Evolutionary conservation across 352 stramenopile genomes (phyloP).

Genomic region (Aphanomyces invadans): DNA sequence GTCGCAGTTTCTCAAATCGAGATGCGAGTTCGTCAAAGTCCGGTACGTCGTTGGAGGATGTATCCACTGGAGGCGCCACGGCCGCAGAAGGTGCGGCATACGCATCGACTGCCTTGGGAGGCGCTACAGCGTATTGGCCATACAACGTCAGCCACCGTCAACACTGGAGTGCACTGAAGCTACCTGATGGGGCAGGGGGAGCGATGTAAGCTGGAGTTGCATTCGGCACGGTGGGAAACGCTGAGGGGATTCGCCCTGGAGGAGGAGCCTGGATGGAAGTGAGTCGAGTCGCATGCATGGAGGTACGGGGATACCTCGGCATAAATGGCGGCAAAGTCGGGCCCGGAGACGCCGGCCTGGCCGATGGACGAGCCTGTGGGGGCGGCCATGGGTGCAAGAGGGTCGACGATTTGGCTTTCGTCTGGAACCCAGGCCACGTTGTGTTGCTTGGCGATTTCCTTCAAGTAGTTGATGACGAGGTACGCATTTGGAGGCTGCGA

Average conservation of each 20-base stretch:
- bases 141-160: conserved; percentile 15
- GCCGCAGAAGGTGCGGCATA: background rate
- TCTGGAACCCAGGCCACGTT: conserved; percentile 91
- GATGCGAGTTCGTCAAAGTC: conserved; percentile 92
- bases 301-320: conserved; percentile 34
- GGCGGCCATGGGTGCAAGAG: conserved; percentile 81
- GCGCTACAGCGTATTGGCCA: background rate
- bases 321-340: conserved; percentile 70
- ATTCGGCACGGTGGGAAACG: conserved; percentile 35
- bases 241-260: conserved; percentile 38
- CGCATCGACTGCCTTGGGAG: background rate
- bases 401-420: conserved; percentile 62
- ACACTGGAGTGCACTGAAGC: conserved; percentile 25
- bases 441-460: conserved; percentile 93
- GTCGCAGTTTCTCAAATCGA: conserved; percentile 86
- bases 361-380: conserved; percentile 81
- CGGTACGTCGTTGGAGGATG: conserved; percentile 39
- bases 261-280: conserved; percentile 34
- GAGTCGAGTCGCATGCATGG: conserved; percentile 11
- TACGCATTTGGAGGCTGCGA: conserved; percentile 88
- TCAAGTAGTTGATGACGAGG: conserved; percentile 93
- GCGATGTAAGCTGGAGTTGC: conserved; percentile 22
- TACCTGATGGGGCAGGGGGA: background rate
- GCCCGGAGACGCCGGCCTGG: conserved; percentile 71
- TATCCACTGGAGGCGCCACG: conserved; percentile 22